phyloP scores from a whole-genome alignment of 768 basidiomycete genomes.

The Candolleomyces efflorescens region DNA sequence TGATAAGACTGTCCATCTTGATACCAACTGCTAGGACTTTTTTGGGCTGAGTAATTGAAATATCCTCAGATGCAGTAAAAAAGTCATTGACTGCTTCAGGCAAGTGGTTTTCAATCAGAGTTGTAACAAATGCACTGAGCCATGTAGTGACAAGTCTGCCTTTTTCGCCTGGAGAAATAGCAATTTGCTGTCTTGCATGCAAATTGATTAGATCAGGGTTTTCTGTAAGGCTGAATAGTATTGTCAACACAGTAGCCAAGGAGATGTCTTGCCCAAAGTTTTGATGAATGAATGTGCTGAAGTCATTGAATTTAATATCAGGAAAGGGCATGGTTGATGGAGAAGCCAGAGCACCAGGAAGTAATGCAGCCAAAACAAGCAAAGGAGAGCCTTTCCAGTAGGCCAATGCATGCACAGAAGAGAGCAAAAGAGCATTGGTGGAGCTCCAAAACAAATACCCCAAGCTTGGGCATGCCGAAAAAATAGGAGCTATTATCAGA shows the following conservation, averaged over 20 bases:
- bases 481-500: background rate
- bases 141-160: background rate
- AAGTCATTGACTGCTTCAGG: background rate
- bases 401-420: no score
- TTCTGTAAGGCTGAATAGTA: background rate
- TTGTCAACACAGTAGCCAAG: background rate
- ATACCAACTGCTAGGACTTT: background rate
- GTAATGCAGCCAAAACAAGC: background rate
- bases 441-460: no score
- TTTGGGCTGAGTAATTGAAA: background rate
- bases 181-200: background rate
- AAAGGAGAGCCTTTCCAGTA: background rate
- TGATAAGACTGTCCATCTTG: background rate
- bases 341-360: background rate
- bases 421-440: no score
- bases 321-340: background rate
- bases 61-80: background rate
- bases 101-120: background rate
- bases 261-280: background rate
- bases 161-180: background rate
- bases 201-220: background rate
- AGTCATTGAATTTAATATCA: background rate
- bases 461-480: no score
- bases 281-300: background rate
- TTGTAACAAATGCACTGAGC: conserved; percentile 4